A percentile compares a stretch with the other conserved stretches of the same genome.
Evolutionary conservation across 257 asterid genomes (phyloP).

Genomic region (Solanum pennellii): DNA sequence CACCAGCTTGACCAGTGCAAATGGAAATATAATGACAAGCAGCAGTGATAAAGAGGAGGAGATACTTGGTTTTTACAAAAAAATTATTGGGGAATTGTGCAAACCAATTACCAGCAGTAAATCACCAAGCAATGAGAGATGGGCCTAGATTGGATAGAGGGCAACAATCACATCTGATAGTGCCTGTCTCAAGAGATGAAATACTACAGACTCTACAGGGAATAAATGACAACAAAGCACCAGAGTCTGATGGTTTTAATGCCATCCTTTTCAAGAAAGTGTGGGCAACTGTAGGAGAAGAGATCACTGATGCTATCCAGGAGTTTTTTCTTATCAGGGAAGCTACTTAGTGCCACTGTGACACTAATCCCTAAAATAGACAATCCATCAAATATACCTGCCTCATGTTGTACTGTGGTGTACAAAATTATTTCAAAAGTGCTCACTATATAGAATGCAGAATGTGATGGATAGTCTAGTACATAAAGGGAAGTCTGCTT

Average conservation of each 20-base stretch:
- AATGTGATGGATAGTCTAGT: background rate
- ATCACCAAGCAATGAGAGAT: no score
- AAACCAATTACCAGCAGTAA: no score
- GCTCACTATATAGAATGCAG: background rate
- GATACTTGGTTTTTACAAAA: background rate
- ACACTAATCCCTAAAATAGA: background rate
- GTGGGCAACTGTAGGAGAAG: background rate
- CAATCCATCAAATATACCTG: no score
- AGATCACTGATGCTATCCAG: background rate
- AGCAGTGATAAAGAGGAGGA: background rate
- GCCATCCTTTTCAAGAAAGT: background rate
- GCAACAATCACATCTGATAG: no score
- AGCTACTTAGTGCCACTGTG: background rate
- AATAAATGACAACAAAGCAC: no score
- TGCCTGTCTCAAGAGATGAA: no score
- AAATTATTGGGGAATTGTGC: background rate
- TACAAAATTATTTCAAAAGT: background rate
- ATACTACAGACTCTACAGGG: no score
- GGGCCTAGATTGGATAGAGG: no score
- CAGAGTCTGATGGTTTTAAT: no score
- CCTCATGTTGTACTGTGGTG: background rate
- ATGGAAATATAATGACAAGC: background rate
- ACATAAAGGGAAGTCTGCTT: no score
- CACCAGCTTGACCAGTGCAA: background rate
- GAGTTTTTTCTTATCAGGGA: background rate